Conservation (phyloP, 768 basidiomycete genomes). For the Dioszegia aurantiaca region DNA sequence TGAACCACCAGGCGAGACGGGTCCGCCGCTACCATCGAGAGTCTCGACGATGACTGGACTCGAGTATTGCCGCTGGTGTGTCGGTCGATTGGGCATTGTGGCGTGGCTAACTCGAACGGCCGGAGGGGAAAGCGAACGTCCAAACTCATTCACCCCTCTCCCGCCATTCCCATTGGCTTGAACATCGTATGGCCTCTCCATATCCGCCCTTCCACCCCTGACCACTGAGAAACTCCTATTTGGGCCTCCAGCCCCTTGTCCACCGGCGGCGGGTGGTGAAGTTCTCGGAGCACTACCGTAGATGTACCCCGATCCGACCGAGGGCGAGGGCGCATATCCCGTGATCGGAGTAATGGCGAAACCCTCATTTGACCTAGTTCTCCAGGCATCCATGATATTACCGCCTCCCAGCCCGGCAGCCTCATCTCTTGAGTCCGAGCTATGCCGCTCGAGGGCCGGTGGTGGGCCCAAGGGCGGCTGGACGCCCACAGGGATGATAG, state of each 20-base stretch:
- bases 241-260: neutral
- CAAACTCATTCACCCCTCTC: neutral
- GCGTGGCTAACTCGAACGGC: neutral
- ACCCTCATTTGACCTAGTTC: slow-evolving; percentile 17
- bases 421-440: slow-evolving; percentile 57
- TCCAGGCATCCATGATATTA: slow-evolving; percentile 94
- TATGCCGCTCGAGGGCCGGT: slow-evolving; percentile 23
- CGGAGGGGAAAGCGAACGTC: slow-evolving; percentile 11
- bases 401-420: slow-evolving; percentile 61
- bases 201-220: slow-evolving; percentile 81
- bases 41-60: slow-evolving; percentile 8
- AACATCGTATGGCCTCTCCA: slow-evolving; percentile 66
- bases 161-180: neutral
- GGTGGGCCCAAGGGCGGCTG: slow-evolving; percentile 35
- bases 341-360: slow-evolving; percentile 20
- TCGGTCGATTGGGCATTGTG: slow-evolving; percentile 7
- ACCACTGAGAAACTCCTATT: slow-evolving; percentile 77
- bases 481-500: slow-evolving; percentile 16
- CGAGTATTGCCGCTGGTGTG: slow-evolving; percentile 3
- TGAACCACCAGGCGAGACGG: neutral
- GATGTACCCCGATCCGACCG: slow-evolving; percentile 7
- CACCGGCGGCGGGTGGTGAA: neutral
- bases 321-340: slow-evolving; percentile 24
- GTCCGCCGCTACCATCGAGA: neutral
- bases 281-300: neutral